Conservation (phyloP, 2,329 filamentous ascomycete species). For the Orbilia ellipsospora region DNA sequence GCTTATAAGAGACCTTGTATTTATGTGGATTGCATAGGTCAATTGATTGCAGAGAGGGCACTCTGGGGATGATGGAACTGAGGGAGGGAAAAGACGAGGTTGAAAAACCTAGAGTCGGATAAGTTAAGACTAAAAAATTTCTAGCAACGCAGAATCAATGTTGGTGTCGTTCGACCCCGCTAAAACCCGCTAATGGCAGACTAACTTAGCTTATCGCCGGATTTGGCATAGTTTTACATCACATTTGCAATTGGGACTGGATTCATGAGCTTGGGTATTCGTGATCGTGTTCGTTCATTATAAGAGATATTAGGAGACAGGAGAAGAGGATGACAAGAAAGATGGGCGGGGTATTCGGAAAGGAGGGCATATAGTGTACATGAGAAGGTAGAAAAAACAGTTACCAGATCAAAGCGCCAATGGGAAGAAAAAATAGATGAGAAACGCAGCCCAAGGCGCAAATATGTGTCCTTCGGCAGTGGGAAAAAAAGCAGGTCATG, state of each 20-base stretch:
- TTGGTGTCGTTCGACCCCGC: neutral
- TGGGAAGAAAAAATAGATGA: neutral
- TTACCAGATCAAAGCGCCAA: slow-evolving; percentile 13
- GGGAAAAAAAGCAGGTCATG: too few relatives aligned
- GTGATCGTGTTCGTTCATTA: slow-evolving; percentile 33
- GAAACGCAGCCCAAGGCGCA: neutral
- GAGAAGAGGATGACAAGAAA: neutral
- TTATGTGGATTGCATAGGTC: neutral
- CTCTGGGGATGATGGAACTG: neutral
- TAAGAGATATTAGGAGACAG: slow-evolving; percentile 4
- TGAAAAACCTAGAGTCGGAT: slow-evolving; percentile 6
- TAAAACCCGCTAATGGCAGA: too few relatives aligned
- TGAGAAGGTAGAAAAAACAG: slow-evolving; percentile 12
- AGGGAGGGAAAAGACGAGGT: slow-evolving; percentile 15
- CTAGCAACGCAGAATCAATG: slow-evolving; percentile 30
- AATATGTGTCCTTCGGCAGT: too few relatives aligned
- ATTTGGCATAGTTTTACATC: slow-evolving; percentile 3
- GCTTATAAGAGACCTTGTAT: neutral
- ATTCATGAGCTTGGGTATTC: neutral
- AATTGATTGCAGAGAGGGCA: neutral
- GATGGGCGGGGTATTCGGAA: slow-evolving; percentile 21
- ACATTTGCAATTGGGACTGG: neutral
- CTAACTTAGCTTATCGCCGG: slow-evolving; percentile 1
- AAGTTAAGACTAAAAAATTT: slow-evolving; percentile 24
- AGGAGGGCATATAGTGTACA: slow-evolving; percentile 26